phyloP scores from a whole-genome alignment of 2,329 filamentous ascomycete species.

The Aspergillus oerlinghausenensis region DNA sequence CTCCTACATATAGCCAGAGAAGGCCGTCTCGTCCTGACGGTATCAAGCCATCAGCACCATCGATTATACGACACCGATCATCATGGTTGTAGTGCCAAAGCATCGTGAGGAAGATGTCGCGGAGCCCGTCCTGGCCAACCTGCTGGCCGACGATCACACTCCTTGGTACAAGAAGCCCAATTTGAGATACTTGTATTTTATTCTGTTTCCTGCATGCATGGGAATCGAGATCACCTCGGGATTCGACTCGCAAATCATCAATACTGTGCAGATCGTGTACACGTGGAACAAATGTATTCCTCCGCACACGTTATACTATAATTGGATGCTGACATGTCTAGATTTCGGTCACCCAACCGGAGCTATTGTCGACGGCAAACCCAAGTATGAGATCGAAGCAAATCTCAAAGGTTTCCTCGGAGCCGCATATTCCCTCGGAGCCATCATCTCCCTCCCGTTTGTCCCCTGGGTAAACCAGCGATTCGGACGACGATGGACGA shows the following conservation, averaged over 20 bases:
- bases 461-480: slow-evolving; percentile 53
- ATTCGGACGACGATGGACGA: slow-evolving; percentile 55
- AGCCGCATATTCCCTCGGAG: slow-evolving; percentile 57
- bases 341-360: slow-evolving; percentile 22
- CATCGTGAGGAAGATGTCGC: slow-evolving; percentile 22
- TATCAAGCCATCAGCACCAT: slow-evolving; percentile 1
- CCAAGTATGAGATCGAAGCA: slow-evolving; percentile 16
- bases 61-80: slow-evolving; percentile 3
- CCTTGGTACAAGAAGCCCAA: slow-evolving; percentile 59
- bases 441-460: slow-evolving; percentile 55
- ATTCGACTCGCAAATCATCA: slow-evolving; percentile 52
- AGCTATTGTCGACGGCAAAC: slow-evolving; percentile 11
- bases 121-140: slow-evolving; percentile 18
- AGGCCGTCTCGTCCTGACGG: background rate
- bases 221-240: slow-evolving; percentile 60
- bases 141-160: slow-evolving; percentile 32
- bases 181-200: slow-evolving; percentile 52
- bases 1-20: background rate
- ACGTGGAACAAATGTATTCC: slow-evolving; percentile 36
- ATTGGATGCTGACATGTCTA: background rate
- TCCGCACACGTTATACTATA: background rate
- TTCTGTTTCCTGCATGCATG: slow-evolving; percentile 58
- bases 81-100: slow-evolving; percentile 19
- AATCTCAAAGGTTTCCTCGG: slow-evolving; percentile 49
- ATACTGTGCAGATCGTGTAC: slow-evolving; percentile 39